Conservation (phyloP, 2,329 filamentous ascomycete species). For the Monilinia fructigena region DNA sequence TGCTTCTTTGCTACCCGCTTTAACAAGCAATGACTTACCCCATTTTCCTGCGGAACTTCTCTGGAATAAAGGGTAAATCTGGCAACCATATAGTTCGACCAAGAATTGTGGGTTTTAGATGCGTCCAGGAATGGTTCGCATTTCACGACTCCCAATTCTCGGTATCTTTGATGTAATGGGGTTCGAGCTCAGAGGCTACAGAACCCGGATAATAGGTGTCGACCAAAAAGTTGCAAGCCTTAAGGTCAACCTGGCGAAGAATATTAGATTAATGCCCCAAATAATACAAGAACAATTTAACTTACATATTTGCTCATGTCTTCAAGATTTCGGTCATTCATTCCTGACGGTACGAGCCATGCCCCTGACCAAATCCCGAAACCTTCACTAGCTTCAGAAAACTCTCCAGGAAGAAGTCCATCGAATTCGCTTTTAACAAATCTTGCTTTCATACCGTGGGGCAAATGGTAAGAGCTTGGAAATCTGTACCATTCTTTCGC, state of each 20-base stretch:
- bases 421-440: conserved; percentile 90
- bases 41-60: conserved; percentile 71
- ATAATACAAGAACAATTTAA: conserved; percentile 11
- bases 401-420: conserved; percentile 87
- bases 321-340: conserved; percentile 91
- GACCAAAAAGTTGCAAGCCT: conserved; percentile 77
- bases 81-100: conserved; percentile 83
- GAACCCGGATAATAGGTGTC: conserved; percentile 75
- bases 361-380: conserved; percentile 77
- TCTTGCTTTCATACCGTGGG: conserved; percentile 77
- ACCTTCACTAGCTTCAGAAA: conserved; percentile 68
- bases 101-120: conserved; percentile 65
- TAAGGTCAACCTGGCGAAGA: conserved; percentile 57
- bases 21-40: conserved; percentile 84
- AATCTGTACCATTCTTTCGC: conserved; percentile 99
- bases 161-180: conserved; percentile 72
- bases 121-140: conserved; percentile 83
- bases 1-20: conserved; percentile 48
- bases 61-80: conserved; percentile 65
- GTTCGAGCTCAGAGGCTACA: conserved; percentile 65
- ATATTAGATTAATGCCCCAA: neutral
- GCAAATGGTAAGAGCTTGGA: conserved; percentile 87
- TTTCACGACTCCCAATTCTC: conserved; percentile 74
- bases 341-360: conserved; percentile 75
- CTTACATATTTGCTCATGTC: conserved; percentile 82